A percentile compares a stretch with the other conserved stretches of the same genome.
These are phyloP conservation scores for Leptomonas seymouri DNA, from an alignment of 208 protist genomes.

Conservation along the genomic window DNA sequence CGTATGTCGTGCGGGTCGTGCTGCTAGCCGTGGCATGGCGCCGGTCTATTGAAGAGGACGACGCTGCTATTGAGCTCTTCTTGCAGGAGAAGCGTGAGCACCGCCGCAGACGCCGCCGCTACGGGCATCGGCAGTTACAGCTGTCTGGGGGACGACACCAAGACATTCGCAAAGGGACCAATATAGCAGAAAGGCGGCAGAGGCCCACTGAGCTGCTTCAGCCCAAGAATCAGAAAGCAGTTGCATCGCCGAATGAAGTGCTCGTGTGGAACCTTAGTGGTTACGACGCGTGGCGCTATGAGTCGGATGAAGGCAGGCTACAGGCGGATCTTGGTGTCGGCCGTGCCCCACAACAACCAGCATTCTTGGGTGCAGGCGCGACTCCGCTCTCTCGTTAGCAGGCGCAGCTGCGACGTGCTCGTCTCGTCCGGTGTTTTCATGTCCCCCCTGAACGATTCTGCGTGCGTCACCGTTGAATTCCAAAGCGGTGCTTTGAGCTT, in stretches of 20 bases:
- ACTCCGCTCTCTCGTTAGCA: not conserved
- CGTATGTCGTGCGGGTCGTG: conserved; percentile 35
- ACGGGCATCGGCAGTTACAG: not conserved
- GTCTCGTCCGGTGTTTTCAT: no score
- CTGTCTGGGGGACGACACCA: not conserved
- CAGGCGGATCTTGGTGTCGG: not conserved
- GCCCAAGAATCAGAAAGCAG: not conserved
- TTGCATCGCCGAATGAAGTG: not conserved
- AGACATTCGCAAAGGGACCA: not conserved
- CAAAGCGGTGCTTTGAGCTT: no score
- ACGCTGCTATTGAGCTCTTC: conserved; percentile 32
- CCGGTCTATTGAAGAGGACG: conserved; percentile 33
- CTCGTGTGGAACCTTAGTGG: conserved; percentile 9
- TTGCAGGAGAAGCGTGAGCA: conserved; percentile 2
- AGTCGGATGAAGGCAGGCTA: not conserved
- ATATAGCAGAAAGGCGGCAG: not conserved
- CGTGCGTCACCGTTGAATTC: no score
- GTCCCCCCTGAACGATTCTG: no score
- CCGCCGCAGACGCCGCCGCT: not conserved
- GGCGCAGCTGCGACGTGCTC: no score
- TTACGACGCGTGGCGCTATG: conserved; percentile 9
- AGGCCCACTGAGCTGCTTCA: not conserved
- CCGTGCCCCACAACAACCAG: not conserved
- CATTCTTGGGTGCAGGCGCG: not conserved
- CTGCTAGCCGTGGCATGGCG: conserved; percentile 41